These are phyloP conservation scores for Phaeophleospora eucalypticola DNA, from an alignment of 2,329 filamentous ascomycete species.

Conservation along the genomic window DNA sequence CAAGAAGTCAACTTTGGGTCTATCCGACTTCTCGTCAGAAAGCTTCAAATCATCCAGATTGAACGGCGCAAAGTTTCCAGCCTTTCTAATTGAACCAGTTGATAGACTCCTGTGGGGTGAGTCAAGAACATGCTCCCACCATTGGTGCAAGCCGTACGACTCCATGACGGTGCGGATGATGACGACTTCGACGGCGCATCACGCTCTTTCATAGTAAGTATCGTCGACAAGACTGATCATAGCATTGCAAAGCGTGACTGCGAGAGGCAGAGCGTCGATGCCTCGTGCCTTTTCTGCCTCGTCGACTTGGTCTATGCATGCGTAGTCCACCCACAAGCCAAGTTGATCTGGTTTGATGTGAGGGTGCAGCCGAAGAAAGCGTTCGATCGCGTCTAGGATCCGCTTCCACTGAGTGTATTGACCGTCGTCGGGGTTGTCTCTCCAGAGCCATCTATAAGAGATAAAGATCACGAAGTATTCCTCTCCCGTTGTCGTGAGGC, in stretches of 20 bases:
- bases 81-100: neutral
- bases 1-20: neutral
- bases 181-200: slow-evolving; percentile 37
- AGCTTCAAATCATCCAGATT: neutral
- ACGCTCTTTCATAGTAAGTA: slow-evolving; percentile 36
- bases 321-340: slow-evolving; percentile 29
- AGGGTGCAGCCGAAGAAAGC: neutral
- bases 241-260: slow-evolving; percentile 38
- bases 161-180: neutral
- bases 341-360: neutral
- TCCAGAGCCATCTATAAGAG: slow-evolving; percentile 5
- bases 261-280: slow-evolving; percentile 36
- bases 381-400: neutral
- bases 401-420: slow-evolving; percentile 1
- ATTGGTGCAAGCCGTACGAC: neutral
- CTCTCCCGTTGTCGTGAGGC: neutral
- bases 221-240: slow-evolving; percentile 39
- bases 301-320: slow-evolving; percentile 38
- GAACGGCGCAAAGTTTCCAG: too few species aligned
- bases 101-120: too few species aligned
- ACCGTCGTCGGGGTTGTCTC: neutral
- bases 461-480: slow-evolving; percentile 1
- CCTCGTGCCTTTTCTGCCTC: slow-evolving; percentile 29
- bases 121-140: neutral
- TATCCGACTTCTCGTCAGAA: neutral